Evolutionary conservation across 2,329 filamentous ascomycete genomes (phyloP).

Genomic region (Lecanosticta acicola): DNA sequence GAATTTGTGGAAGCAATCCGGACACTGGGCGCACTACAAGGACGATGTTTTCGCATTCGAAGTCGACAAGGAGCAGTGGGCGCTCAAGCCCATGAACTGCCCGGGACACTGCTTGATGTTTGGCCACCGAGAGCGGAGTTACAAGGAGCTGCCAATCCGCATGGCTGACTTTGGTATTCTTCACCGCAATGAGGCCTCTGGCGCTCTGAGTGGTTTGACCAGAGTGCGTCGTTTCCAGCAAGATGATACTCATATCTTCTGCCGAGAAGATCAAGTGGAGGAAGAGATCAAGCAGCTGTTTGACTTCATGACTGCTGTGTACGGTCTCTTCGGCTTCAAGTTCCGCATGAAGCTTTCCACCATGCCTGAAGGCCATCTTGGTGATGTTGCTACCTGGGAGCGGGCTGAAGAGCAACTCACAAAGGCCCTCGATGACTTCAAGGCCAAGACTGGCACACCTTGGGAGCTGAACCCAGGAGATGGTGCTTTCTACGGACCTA

Average conservation of each 20-base stretch:
- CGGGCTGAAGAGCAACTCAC: constrained; percentile 76
- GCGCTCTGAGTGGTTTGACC: constrained; percentile 83
- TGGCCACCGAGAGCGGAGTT: constrained; percentile 73
- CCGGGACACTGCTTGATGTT: constrained; percentile 91
- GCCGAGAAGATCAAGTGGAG: constrained; percentile 70
- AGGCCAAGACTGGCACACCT: constrained; percentile 53
- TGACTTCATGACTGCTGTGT: constrained; percentile 76
- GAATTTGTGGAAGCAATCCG: constrained; percentile 86
- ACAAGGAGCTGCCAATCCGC: constrained; percentile 82
- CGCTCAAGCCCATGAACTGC: constrained; percentile 97
- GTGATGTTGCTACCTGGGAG: constrained; percentile 81
- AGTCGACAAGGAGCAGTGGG: constrained; percentile 77
- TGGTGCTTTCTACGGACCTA: constrained; percentile 96
- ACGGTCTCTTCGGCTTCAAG: constrained; percentile 76
- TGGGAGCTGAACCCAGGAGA: constrained; percentile 95
- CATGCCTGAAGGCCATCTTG: constrained; percentile 80
- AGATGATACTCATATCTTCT: constrained; percentile 96
- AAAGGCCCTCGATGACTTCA: constrained; percentile 73
- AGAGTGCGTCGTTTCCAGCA: constrained; percentile 92
- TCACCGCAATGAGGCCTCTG: constrained; percentile 91
- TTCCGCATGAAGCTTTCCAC: constrained; percentile 96
- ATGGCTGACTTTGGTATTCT: constrained; percentile 94
- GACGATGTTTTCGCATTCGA: constrained; percentile 93
- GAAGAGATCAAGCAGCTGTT: constrained; percentile 77
- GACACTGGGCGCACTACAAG: constrained; percentile 89